Percentiles rank a stretch among this genome's conserved stretches.
Conservation (phyloP, 495 filamentous ascomycete genomes). For the Penicillium argentinense region DNA sequence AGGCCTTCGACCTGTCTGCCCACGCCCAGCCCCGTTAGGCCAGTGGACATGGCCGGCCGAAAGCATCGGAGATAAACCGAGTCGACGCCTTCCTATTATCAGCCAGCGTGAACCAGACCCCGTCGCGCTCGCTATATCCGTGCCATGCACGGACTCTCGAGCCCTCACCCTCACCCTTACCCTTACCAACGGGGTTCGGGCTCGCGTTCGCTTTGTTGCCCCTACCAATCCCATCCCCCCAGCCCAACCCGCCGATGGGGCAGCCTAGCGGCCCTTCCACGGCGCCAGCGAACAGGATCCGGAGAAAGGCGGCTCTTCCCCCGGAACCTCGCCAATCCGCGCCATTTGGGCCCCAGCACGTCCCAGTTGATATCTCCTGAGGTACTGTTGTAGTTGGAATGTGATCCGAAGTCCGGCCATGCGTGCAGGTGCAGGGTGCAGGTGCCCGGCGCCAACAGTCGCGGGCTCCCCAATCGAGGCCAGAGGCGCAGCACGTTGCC, state of each 20-base stretch:
- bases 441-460: neutral
- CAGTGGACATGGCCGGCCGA: neutral
- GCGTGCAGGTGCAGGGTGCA: neutral
- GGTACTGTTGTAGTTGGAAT: too few species aligned
- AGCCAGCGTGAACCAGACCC: too few species aligned
- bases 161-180: too few species aligned
- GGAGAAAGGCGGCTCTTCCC: neutral
- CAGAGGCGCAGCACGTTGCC: conserved; percentile 3
- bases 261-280: neutral
- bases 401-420: too few species aligned
- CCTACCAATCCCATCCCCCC: neutral
- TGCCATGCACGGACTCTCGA: neutral
- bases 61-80: neutral
- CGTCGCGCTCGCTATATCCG: too few species aligned
- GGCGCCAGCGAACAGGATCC: conserved; percentile 1
- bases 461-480: neutral
- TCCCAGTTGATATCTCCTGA: neutral
- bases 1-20: too few species aligned
- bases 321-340: conserved; percentile 1
- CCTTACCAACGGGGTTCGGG: too few species aligned
- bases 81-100: neutral
- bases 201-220: too few species aligned
- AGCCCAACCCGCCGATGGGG: neutral
- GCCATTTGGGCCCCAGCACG: neutral
- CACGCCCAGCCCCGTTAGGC: neutral